phyloP scores from a whole-genome alignment of 306 rosid species.

The Cucumis melo region DNA sequence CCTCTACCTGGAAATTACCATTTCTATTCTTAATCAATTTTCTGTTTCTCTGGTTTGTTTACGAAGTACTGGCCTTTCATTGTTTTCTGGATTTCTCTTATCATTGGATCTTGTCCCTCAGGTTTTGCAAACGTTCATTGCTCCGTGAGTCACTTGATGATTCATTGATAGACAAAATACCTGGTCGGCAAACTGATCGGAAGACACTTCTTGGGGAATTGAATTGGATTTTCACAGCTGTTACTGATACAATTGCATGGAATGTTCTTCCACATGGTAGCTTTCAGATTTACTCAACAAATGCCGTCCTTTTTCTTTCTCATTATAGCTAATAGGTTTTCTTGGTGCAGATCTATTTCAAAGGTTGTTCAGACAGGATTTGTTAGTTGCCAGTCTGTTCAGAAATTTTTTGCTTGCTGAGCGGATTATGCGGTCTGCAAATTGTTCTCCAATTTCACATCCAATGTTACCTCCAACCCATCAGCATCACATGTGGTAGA shows the following conservation, averaged over 20 bases:
- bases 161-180: constrained; percentile 80
- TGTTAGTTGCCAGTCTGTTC: constrained; percentile 84
- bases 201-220: constrained; percentile 93
- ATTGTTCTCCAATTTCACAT: constrained; percentile 89
- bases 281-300: neutral
- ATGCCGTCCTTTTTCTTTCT: neutral
- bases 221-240: constrained; percentile 99
- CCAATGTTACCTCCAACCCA: constrained; percentile 91
- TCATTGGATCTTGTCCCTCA: constrained; percentile 20
- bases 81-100: neutral
- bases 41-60: neutral
- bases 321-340: constrained; percentile 1
- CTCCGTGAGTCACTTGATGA: constrained; percentile 69
- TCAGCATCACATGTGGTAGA: constrained; percentile 99
- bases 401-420: constrained; percentile 94
- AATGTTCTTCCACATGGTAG: constrained; percentile 95
- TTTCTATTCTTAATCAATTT: neutral
- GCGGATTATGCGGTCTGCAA: constrained; percentile 95
- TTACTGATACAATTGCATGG: constrained; percentile 99
- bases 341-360: constrained; percentile 79
- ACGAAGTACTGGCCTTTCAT: neutral
- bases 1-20: neutral
- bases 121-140: constrained; percentile 86
- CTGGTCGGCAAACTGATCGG: constrained; percentile 94
- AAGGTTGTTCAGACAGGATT: constrained; percentile 93